Evolutionary conservation across 129 eudicot species (phyloP).

Genomic region (Flaveria sonorensis): DNA sequence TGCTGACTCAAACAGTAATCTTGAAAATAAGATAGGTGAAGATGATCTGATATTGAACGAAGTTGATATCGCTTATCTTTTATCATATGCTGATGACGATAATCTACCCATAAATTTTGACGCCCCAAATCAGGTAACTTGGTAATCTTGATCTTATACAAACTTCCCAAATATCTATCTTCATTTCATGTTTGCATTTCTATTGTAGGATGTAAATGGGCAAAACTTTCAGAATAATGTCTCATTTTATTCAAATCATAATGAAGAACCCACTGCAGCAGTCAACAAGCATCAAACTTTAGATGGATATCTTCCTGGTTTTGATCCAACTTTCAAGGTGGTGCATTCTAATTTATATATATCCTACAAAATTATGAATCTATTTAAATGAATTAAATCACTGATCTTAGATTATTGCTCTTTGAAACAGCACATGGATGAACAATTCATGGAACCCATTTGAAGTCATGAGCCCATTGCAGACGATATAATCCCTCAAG

Average conservation of each 20-base stretch:
- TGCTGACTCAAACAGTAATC: conserved; percentile 9
- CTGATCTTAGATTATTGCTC: not conserved
- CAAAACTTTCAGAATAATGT: not conserved
- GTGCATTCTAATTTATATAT: not conserved
- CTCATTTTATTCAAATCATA: conserved; percentile 9
- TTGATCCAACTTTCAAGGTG: conserved; percentile 6
- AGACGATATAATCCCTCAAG: not conserved
- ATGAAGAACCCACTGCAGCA: not conserved
- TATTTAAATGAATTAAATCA: not conserved
- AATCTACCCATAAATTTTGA: not conserved
- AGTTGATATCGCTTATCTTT: conserved; percentile 22
- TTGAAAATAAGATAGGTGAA: conserved; percentile 15
- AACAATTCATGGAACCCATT: conserved; percentile 13
- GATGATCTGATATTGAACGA: conserved; percentile 25
- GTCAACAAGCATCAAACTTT: not conserved
- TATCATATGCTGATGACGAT: conserved; percentile 13
- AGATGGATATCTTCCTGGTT: conserved; percentile 20
- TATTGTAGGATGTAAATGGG: conserved; percentile 11
- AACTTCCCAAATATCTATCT: not conserved
- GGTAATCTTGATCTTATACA: conserved; percentile 11
- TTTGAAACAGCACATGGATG: not conserved
- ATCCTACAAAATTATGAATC: not conserved
- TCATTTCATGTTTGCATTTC: not conserved
- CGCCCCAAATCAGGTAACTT: conserved; percentile 16
- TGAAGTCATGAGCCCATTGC: conserved; percentile 12